These are phyloP conservation scores for Thielaviopsis euricoi DNA, from an alignment of 2,329 filamentous ascomycete genomes.

Conservation along the genomic window DNA sequence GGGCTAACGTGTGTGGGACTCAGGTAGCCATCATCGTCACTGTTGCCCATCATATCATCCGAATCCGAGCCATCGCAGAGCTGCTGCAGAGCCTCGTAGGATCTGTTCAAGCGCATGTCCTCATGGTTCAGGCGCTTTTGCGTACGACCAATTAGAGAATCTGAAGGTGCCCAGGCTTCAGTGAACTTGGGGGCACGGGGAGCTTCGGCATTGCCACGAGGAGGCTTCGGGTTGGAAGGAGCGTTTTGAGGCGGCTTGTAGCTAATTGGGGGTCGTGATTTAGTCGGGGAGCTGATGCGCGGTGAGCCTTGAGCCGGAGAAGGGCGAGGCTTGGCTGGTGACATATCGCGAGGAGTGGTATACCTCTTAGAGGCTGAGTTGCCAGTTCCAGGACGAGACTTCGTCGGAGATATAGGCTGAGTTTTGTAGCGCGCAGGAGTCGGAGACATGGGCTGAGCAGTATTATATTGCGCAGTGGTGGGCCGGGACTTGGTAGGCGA, in stretches of 20 bases:
- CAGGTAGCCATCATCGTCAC: slow-evolving; percentile 22
- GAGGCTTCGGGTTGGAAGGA: background rate
- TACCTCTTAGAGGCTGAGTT: slow-evolving; percentile 2
- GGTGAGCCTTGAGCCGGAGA: background rate
- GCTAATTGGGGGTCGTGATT: background rate
- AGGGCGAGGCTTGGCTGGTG: slow-evolving; percentile 9
- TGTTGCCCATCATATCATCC: slow-evolving; percentile 15
- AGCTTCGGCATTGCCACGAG: slow-evolving; percentile 8
- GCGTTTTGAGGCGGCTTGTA: background rate
- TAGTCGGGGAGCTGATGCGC: background rate
- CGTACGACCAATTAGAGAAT: slow-evolving; percentile 36
- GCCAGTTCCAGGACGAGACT: background rate
- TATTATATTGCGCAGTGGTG: slow-evolving; percentile 1
- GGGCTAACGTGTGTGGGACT: background rate
- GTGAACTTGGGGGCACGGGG: slow-evolving; percentile 31
- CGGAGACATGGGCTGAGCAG: slow-evolving; percentile 1
- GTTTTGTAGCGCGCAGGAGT: background rate
- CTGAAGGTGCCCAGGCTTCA: slow-evolving; percentile 37
- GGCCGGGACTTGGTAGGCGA: slow-evolving; percentile 5
- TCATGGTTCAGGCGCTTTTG: slow-evolving; percentile 31
- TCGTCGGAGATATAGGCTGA: slow-evolving; percentile 9
- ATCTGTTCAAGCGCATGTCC: slow-evolving; percentile 19
- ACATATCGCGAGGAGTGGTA: slow-evolving; percentile 5
- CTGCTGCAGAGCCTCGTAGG: slow-evolving; percentile 32
- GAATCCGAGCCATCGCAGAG: slow-evolving; percentile 28